A percentile compares a stretch with the other conserved stretches of the same genome.
Conservation (phyloP, 169 alveolate genomes). For the Eimeria praecox region DNA sequence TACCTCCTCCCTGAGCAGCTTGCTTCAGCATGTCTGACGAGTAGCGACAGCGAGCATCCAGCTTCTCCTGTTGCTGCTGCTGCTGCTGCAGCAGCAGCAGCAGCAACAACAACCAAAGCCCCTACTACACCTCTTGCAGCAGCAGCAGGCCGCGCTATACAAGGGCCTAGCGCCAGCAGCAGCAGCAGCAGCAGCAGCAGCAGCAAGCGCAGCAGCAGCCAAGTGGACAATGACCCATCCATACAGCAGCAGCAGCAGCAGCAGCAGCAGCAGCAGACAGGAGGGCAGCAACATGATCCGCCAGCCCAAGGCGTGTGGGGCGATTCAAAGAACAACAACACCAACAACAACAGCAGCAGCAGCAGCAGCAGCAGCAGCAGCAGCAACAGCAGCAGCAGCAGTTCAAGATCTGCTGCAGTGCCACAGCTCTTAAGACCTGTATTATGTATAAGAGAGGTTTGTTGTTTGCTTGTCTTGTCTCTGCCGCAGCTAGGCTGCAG, state of each 20-base stretch:
- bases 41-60: constrained; percentile 65
- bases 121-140: constrained; percentile 32
- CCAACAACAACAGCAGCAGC: too few relatives aligned
- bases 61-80: neutral
- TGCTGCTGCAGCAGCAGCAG: too few relatives aligned
- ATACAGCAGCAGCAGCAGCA: neutral
- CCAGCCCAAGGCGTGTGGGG: neutral
- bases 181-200: constrained; percentile 36
- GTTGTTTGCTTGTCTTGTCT: constrained; percentile 31
- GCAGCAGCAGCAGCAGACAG: constrained; percentile 32
- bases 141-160: neutral
- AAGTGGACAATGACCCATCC: neutral
- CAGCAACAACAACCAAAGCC: constrained; percentile 27
- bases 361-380: too few relatives aligned
- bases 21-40: constrained; percentile 12
- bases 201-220: neutral
- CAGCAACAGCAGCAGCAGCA: constrained; percentile 3
- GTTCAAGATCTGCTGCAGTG: constrained; percentile 1
- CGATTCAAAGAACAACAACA: neutral
- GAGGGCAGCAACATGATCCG: constrained; percentile 33
- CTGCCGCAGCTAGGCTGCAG: constrained; percentile 57
- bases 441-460: neutral
- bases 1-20: constrained; percentile 59
- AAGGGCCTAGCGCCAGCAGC: constrained; percentile 17
- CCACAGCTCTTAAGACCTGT: constrained; percentile 58